Evolutionary conservation across 2,329 filamentous ascomycete species (phyloP).

Genomic region (Chalara sp.): DNA sequence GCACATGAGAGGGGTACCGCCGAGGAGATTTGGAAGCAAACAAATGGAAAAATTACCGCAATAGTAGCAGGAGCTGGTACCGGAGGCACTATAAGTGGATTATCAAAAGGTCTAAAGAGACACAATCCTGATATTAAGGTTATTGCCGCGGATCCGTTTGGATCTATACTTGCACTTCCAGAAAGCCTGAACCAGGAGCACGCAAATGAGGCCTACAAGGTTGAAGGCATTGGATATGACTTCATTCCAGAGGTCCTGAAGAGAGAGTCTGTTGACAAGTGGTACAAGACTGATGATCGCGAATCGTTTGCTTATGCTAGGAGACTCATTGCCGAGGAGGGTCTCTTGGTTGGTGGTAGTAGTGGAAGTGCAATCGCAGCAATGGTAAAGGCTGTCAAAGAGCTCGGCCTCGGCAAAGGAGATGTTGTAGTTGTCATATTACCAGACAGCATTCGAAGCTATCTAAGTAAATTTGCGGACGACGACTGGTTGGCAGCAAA

Average conservation of each 20-base stretch:
- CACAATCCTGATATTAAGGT: slow-evolving; percentile 82
- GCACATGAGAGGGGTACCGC: slow-evolving; percentile 93
- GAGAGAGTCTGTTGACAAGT: slow-evolving; percentile 73
- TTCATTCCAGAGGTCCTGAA: slow-evolving; percentile 94
- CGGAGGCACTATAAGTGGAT: slow-evolving; percentile 87
- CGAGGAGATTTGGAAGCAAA: slow-evolving; percentile 94
- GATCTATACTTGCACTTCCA: slow-evolving; percentile 84
- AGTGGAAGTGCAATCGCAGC: slow-evolving; percentile 89
- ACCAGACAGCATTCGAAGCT: slow-evolving; percentile 94
- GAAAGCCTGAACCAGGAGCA: slow-evolving; percentile 71
- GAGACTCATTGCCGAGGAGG: slow-evolving; percentile 87
- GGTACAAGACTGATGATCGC: slow-evolving; percentile 96
- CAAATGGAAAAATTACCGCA: slow-evolving; percentile 71
- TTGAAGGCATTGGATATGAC: slow-evolving; percentile 97
- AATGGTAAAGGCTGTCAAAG: slow-evolving; percentile 68
- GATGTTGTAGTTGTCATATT: slow-evolving; percentile 87
- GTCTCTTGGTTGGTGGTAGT: slow-evolving; percentile 85
- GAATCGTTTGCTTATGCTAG: slow-evolving; percentile 90
- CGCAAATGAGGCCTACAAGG: slow-evolving; percentile 85
- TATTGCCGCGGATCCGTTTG: slow-evolving; percentile 85
- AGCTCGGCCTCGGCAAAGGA: slow-evolving; percentile 69
- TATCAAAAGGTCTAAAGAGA: slow-evolving; percentile 79
- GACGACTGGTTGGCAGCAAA: slow-evolving; percentile 99
- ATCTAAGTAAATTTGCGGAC: slow-evolving; percentile 96
- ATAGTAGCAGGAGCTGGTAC: slow-evolving; percentile 91